Evolutionary conservation across 345 rosid genomes (phyloP).

Genomic region (Aurinia saxatilis): DNA sequence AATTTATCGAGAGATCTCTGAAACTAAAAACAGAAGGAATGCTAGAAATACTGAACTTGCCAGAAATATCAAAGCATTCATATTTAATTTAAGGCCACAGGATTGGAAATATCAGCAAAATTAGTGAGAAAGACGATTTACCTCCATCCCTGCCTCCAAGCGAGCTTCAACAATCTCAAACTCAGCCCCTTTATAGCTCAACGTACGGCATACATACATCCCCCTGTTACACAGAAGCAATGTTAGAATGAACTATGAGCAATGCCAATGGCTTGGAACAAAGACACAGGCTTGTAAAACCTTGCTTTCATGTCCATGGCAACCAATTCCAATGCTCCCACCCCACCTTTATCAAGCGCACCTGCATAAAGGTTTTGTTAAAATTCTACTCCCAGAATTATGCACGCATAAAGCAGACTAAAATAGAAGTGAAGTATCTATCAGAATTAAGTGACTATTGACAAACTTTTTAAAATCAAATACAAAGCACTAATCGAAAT

Average conservation of each 20-base stretch:
- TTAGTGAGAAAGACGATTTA: constrained; percentile 22
- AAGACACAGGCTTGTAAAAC: constrained; percentile 33
- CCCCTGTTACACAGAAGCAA: constrained; percentile 54
- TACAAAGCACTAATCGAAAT: not conserved
- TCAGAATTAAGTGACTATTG: not conserved
- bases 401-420: constrained; percentile 1
- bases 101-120: constrained; percentile 1
- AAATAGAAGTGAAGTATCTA: not conserved
- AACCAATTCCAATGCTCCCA: constrained; percentile 96
- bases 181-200: constrained; percentile 92
- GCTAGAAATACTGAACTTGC: not conserved
- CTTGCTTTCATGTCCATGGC: constrained; percentile 99
- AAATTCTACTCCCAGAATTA: not conserved
- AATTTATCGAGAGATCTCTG: constrained; percentile 12
- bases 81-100: not conserved
- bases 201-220: constrained; percentile 97
- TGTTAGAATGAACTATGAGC: constrained; percentile 11
- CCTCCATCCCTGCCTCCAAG: constrained; percentile 89
- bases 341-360: constrained; percentile 97
- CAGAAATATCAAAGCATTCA: constrained; percentile 8
- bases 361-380: constrained; percentile 38
- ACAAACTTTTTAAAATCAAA: not conserved
- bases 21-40: constrained; percentile 9
- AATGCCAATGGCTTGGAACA: not conserved
- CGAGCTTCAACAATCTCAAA: constrained; percentile 94